Percentiles rank a stretch among this genome's conserved stretches.
These are phyloP conservation scores for Closterium sp. DNA, from an alignment of 139 green algal genomes.

Conservation along the genomic window DNA sequence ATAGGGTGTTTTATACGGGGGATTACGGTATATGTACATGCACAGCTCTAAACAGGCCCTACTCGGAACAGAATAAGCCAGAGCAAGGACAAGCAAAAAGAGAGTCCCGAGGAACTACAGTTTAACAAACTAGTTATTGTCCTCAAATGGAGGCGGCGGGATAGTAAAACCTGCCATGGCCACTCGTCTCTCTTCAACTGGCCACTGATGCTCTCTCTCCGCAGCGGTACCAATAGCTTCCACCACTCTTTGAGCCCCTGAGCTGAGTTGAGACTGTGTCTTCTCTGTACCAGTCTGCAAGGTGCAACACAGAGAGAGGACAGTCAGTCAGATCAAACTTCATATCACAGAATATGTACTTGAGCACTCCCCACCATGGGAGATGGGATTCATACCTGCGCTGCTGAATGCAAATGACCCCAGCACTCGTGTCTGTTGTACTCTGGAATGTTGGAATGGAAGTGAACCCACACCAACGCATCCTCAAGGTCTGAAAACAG, in stretches of 20 bases:
- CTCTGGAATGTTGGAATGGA: slow-evolving; percentile 6
- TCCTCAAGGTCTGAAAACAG: slow-evolving; percentile 4
- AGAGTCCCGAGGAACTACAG: no score
- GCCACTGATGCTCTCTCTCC: neutral
- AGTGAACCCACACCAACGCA: neutral
- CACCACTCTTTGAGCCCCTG: neutral
- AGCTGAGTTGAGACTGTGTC: neutral
- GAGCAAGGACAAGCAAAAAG: no score
- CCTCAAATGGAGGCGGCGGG: neutral
- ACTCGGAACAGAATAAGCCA: neutral
- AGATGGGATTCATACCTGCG: neutral
- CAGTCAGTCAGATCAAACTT: neutral
- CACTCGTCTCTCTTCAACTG: neutral
- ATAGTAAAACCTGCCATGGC: neutral
- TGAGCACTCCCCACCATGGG: neutral
- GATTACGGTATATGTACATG: no score
- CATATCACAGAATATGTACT: neutral
- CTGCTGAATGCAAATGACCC: neutral
- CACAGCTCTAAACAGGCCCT: no score
- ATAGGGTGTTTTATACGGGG: no score
- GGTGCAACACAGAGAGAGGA: neutral
- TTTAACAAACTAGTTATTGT: no score
- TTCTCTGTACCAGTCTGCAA: neutral
- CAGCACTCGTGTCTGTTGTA: slow-evolving; percentile 10
- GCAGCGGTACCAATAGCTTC: neutral